phyloP scores from a whole-genome alignment of 2,329 filamentous ascomycete species.

The Colletotrichum sp. region DNA sequence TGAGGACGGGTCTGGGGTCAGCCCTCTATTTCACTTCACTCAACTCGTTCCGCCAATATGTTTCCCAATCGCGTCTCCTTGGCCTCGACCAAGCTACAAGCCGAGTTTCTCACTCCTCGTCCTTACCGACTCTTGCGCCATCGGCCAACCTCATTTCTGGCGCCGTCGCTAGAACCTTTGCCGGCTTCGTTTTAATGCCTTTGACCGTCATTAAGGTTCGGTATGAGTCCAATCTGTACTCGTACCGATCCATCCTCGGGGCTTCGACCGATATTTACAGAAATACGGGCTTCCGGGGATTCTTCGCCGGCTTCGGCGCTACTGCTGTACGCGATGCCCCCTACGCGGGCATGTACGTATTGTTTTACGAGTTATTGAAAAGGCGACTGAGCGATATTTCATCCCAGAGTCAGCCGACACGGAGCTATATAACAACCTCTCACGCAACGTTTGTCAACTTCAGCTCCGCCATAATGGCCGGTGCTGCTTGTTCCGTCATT shows the following conservation, averaged over 20 bases:
- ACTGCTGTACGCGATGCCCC: slow-evolving; percentile 95
- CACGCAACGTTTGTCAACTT: slow-evolving; percentile 66
- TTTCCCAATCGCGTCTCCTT: slow-evolving; percentile 36
- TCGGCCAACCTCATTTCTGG: slow-evolving; percentile 86
- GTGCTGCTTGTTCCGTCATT: slow-evolving; percentile 81
- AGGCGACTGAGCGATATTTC: slow-evolving; percentile 52
- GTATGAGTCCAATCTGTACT: slow-evolving; percentile 88
- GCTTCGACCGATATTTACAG: slow-evolving; percentile 78
- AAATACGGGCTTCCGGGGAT: slow-evolving; percentile 78
- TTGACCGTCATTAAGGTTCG: slow-evolving; percentile 96
- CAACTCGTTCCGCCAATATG: slow-evolving; percentile 78
- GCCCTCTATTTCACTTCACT: slow-evolving; percentile 93
- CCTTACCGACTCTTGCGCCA: slow-evolving; percentile 82
- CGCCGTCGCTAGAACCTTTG: slow-evolving; percentile 81
- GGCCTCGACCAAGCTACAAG: slow-evolving; percentile 23
- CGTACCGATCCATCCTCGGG: slow-evolving; percentile 76
- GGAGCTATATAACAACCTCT: slow-evolving; percentile 2
- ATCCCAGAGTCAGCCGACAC: background rate
- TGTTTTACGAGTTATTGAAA: slow-evolving; percentile 91
- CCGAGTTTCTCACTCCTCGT: slow-evolving; percentile 60
- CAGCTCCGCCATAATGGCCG: slow-evolving; percentile 79
- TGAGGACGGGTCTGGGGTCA: slow-evolving; percentile 90
- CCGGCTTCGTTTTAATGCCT: slow-evolving; percentile 92
- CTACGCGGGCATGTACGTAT: slow-evolving; percentile 92
- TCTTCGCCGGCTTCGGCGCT: slow-evolving; percentile 93